Evolutionary conservation across 2,329 filamentous ascomycete species (phyloP).

Genomic region (Cercospora brassicicola): DNA sequence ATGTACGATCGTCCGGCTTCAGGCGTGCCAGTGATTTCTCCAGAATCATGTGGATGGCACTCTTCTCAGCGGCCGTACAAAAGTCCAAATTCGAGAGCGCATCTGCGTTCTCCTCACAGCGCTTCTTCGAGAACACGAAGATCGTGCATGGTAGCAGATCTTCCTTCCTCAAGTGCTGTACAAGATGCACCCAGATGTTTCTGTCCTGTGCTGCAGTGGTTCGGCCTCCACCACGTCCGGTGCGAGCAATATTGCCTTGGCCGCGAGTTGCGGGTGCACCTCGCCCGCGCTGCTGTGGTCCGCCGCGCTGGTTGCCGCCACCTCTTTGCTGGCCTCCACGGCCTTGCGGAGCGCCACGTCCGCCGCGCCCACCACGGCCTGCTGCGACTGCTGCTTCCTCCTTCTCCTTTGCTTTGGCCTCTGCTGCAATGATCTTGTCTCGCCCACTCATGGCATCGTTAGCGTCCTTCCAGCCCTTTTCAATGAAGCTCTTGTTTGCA

Average conservation of each 20-base stretch:
- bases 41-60: slow-evolving; percentile 94
- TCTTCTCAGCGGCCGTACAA: slow-evolving; percentile 90
- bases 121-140: slow-evolving; percentile 97
- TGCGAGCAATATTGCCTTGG: slow-evolving; percentile 83
- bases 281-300: slow-evolving; percentile 55
- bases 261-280: slow-evolving; percentile 58
- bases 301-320: slow-evolving; percentile 48
- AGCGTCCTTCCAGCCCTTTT: slow-evolving; percentile 92
- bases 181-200: slow-evolving; percentile 93
- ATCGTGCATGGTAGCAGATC: slow-evolving; percentile 89
- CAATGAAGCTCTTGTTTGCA: slow-evolving; percentile 84
- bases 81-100: slow-evolving; percentile 94
- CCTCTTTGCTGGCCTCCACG: slow-evolving; percentile 54
- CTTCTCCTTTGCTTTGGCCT: slow-evolving; percentile 51
- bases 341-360: slow-evolving; percentile 53
- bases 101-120: slow-evolving; percentile 95
- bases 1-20: slow-evolving; percentile 80
- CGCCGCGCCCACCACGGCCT: slow-evolving; percentile 54
- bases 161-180: slow-evolving; percentile 85
- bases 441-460: slow-evolving; percentile 78
- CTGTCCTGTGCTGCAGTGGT: slow-evolving; percentile 91
- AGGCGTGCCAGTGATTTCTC: slow-evolving; percentile 90
- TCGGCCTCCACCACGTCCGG: slow-evolving; percentile 79
- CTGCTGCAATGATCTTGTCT: slow-evolving; percentile 66
- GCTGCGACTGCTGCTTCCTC: slow-evolving; percentile 48